Base-by-base conservation (phyloP, 768 basidiomycete genomes). In the Lactifluus rugatus region DNA sequence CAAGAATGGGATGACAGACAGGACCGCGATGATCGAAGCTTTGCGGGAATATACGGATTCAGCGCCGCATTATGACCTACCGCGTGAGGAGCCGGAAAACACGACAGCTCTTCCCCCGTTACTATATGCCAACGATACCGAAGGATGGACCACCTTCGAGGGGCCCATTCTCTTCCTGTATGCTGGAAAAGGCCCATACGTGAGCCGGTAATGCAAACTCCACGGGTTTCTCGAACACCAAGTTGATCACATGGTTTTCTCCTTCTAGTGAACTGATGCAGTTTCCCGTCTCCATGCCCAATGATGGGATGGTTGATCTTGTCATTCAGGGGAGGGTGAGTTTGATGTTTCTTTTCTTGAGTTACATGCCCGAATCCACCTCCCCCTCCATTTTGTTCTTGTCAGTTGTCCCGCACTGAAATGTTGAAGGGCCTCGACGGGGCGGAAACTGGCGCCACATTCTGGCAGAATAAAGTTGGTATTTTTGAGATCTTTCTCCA, bases 111-210 rank as follows among this genome's bases (percentile, higher is more conserved):
- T 82, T 19, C 82, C 84, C 1, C 71, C 77, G 3, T 66, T 82
- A n/a, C 72, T 70, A 56, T 72, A 78, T 61, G 64, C 71, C 21
- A 69, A 76, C 3, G 74, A 78, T 37, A 69, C 70, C 21, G 83
- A 83, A 2, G 80, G 78, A n/a, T 90, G 91, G 90, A 77, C 80
- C 44, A 79, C 74, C 34, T 79, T 89, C 60, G 79, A 86, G 36
- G 78, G 83, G 56, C 84, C 87, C 13, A 68, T 89, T 25, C 64
- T 85, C 13, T 91, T 80, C 70, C 71, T 89, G 39, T 87, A 81
- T 66, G 87, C 84, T 6, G 89, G 90, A 5, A 85, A 89, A 70
- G 85, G 86, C 19, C 87, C 89, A 5, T 89, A 81, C 70, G 84
- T 87, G 42, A 78, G 76, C 53, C 75, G 82, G 85, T 84, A 64